phyloP scores from a whole-genome alignment of 495 filamentous ascomycete species.

The Cryomyces minteri region DNA sequence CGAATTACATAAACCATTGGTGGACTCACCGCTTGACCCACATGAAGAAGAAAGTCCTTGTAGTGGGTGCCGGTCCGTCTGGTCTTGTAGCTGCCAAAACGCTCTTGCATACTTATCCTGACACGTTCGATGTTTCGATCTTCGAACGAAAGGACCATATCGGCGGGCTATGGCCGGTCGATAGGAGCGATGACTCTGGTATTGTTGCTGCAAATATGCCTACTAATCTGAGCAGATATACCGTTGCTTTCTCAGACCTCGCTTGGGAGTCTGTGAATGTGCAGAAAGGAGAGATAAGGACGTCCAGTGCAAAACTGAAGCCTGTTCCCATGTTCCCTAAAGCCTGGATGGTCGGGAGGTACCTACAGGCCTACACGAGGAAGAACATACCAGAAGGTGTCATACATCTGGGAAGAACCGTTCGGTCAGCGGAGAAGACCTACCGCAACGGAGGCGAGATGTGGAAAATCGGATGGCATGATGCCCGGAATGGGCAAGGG shows the following conservation, averaged over 20 bases:
- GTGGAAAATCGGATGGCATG: constrained; percentile 38
- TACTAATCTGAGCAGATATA: constrained; percentile 64
- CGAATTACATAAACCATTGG: too few species aligned
- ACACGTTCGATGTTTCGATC: constrained; percentile 45
- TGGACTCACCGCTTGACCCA: too few species aligned
- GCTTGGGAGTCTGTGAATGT: constrained; percentile 37
- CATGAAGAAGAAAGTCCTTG: constrained; percentile 17
- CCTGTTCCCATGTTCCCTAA: constrained; percentile 42
- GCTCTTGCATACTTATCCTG: constrained; percentile 39
- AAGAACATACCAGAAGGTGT: constrained; percentile 32
- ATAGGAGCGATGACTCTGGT: constrained; percentile 22
- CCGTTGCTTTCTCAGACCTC: constrained; percentile 62
- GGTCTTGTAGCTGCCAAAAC: constrained; percentile 72
- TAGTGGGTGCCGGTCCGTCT: constrained; percentile 58
- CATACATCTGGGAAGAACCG: constrained; percentile 32
- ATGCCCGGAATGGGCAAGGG: background rate
- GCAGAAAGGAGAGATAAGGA: background rate
- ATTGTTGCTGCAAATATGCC: constrained; percentile 47
- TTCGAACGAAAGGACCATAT: constrained; percentile 47
- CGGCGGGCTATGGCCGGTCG: constrained; percentile 60
- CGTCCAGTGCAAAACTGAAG: constrained; percentile 5
- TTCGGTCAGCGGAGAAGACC: constrained; percentile 27
- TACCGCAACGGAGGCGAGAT: constrained; percentile 5
- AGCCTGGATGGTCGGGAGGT: constrained; percentile 59
- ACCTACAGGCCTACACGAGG: constrained; percentile 43